Evolutionary conservation across 108 stramenopile genomes (phyloP), one percentile per base, ranked within the genome.

Genomic region (Seminavis robusta): DNA sequence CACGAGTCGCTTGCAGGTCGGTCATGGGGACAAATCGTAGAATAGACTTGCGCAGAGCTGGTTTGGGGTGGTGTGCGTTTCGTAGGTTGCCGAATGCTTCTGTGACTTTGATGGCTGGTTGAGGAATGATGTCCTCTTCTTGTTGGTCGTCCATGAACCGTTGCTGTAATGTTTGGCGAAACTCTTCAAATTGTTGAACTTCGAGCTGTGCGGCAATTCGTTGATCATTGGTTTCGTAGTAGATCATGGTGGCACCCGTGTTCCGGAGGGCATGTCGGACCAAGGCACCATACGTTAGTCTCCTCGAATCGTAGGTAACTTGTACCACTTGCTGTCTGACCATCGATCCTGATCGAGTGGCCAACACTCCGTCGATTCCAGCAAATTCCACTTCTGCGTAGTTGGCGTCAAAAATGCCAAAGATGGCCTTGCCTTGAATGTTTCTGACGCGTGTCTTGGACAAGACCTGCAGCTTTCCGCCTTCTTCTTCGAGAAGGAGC

Each of bases 21-120:
- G 59, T 60, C n/a, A 68, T n/a, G 34, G 67, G 67, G 13, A 68
- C 67, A 54, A 28, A 68, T n/a, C 59, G 50, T 15, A 68, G 43
- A 20, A 29, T 6, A 11, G 67, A 61, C 17, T 39, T 25, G 9
- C 67, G 67, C 19, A 68, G 59, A 8, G 48, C 49, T 16, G 8
- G 32, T 44, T 61, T 61, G 23, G 60, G 23, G 16, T 61, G 5
- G 10, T 48, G 6, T 19, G 17, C 17, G 2, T 36, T 3, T 25
- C 25, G 21, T 9, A 40, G n/a, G n/a, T n/a, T n/a, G n/a, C n/a
- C n/a, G n/a, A n/a, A n/a, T n/a, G n/a, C n/a, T n/a, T n/a, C n/a
- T n/a, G n/a, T n/a, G n/a, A n/a, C n/a, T n/a, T n/a, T n/a, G n/a
- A n/a, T n/a, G n/a, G n/a, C n/a, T n/a, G n/a, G n/a, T n/a, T n/a